phyloP scores from a whole-genome alignment of 1,139 yeast genomes.

The Sugiyamaella neomexicana region DNA sequence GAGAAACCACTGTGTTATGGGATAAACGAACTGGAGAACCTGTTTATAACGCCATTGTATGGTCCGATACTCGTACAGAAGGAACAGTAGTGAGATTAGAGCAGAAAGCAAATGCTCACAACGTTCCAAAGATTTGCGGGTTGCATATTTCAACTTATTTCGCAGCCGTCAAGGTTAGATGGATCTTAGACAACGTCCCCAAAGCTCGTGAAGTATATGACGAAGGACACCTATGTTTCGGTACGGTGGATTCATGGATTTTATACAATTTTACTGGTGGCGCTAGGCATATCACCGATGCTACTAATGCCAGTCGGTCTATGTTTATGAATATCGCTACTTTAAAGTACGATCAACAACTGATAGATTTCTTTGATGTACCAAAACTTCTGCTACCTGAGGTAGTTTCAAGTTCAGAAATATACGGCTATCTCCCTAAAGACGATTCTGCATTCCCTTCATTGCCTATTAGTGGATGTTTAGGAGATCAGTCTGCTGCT shows the following conservation, averaged over 20 bases:
- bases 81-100: constrained; percentile 64
- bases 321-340: constrained; percentile 84
- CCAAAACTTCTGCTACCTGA: constrained; percentile 71
- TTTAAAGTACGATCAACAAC: constrained; percentile 70
- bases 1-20: constrained; percentile 95
- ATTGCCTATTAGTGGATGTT: constrained; percentile 82
- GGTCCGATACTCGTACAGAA: constrained; percentile 92
- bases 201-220: constrained; percentile 71
- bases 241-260: constrained; percentile 94
- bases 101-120: constrained; percentile 56
- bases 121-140: constrained; percentile 70
- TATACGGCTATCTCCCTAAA: constrained; percentile 57
- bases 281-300: constrained; percentile 71
- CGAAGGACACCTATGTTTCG: constrained; percentile 78
- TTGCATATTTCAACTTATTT: constrained; percentile 89
- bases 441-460: constrained; percentile 44
- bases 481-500: constrained; percentile 95
- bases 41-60: constrained; percentile 83
- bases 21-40: constrained; percentile 81
- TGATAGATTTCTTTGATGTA: constrained; percentile 76
- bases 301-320: constrained; percentile 89
- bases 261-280: constrained; percentile 76
- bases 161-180: constrained; percentile 84
- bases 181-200: constrained; percentile 83
- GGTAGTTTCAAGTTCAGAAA: constrained; percentile 76